phyloP scores from a whole-genome alignment of 2,329 filamentous ascomycete species.

The Alternaria brassicae region DNA sequence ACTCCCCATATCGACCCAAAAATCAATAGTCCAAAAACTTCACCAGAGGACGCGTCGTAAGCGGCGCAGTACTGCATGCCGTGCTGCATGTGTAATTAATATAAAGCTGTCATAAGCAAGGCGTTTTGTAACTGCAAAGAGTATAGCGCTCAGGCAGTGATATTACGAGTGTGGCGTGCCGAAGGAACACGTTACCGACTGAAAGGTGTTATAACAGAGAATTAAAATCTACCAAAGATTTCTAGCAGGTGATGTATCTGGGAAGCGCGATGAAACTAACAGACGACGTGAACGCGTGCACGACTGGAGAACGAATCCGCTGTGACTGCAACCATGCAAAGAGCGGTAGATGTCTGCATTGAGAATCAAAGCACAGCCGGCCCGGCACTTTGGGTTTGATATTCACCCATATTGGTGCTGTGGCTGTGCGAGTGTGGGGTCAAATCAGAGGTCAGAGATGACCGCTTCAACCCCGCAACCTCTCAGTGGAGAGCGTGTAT shows the following conservation, averaged over 20 bases:
- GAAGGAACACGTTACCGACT: background rate
- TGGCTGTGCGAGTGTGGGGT: constrained; percentile 14
- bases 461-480: constrained; percentile 4
- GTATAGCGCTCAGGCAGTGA: constrained; percentile 8
- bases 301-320: background rate
- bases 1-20: background rate
- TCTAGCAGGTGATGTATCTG: background rate
- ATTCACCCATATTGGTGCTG: constrained; percentile 11
- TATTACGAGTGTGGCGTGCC: constrained; percentile 19
- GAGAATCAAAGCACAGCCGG: background rate
- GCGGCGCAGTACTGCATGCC: constrained; percentile 8
- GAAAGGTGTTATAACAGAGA: background rate
- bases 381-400: background rate
- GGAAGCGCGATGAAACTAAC: background rate
- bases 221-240: background rate
- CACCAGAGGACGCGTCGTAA: background rate
- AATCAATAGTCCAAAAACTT: background rate
- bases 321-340: background rate
- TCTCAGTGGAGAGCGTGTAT: background rate
- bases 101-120: constrained; percentile 10
- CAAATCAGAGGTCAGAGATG: background rate
- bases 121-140: background rate
- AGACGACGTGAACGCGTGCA: background rate
- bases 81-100: constrained; percentile 16
- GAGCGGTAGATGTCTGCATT: background rate